phyloP scores from a whole-genome alignment of 805 yeast genomes.

The Blastobotrys robertii region DNA sequence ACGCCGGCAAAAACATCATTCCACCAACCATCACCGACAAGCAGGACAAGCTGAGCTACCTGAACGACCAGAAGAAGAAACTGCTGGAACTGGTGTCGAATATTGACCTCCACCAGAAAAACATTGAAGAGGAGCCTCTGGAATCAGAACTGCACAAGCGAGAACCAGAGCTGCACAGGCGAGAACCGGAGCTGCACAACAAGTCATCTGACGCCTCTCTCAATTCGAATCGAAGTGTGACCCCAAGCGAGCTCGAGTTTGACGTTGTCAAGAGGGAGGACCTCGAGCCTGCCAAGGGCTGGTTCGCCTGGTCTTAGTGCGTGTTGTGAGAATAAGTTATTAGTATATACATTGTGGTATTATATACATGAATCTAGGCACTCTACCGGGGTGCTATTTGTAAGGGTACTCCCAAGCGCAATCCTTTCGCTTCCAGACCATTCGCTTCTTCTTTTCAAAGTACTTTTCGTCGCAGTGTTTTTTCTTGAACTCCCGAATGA shows the following conservation, averaged over 20 bases:
- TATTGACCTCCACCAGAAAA: conserved; percentile 9
- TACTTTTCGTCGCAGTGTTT: conserved; percentile 68
- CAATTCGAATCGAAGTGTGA: not conserved
- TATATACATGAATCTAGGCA: not conserved
- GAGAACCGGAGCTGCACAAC: not conserved
- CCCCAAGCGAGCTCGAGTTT: conserved; percentile 11
- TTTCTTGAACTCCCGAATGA: conserved; percentile 60
- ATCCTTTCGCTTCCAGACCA: conserved; percentile 85
- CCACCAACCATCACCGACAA: conserved; percentile 6
- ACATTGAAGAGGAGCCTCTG: conserved; percentile 10
- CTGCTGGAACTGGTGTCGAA: conserved; percentile 13
- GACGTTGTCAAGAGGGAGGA: conserved; percentile 17
- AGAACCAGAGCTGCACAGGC: not conserved
- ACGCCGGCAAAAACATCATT: not conserved
- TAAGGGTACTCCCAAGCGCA: conserved; percentile 81
- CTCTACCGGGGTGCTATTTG: conserved; percentile 21
- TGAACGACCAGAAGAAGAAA: conserved; percentile 13
- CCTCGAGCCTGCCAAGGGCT: conserved; percentile 5
- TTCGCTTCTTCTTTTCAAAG: conserved; percentile 50
- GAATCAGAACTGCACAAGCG: not conserved
- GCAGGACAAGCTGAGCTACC: conserved; percentile 11
- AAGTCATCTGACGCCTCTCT: not conserved
- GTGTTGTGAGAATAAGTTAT: no score
- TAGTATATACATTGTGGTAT: no score
- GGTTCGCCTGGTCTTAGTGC: conserved; percentile 8